These are phyloP conservation scores for Papilionanthe hybrid DNA, from an alignment of 116 monocot genomes.

Conservation along the genomic window DNA sequence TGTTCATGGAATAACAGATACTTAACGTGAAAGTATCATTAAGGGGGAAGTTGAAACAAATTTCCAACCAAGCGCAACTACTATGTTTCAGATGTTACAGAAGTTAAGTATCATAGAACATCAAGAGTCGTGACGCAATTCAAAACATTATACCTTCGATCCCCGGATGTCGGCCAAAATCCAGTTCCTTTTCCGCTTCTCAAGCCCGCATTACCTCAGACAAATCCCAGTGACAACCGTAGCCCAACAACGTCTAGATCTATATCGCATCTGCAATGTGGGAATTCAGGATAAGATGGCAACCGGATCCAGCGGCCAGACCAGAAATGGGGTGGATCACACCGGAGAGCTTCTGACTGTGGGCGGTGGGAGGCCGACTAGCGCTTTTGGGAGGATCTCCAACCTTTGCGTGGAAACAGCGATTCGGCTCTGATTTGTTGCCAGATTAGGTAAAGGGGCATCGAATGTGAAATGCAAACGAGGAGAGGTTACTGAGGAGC, in stretches of 20 bases:
- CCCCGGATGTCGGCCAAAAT: background rate
- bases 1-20: background rate
- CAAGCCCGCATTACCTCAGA: background rate
- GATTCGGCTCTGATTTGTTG: conserved; percentile 4
- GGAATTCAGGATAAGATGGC: background rate
- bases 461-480: background rate
- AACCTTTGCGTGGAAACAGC: background rate
- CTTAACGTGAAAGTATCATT: background rate
- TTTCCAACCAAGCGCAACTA: background rate
- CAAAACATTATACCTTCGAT: background rate
- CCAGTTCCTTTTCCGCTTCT: background rate
- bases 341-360: background rate
- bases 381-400: background rate
- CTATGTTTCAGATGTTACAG: background rate
- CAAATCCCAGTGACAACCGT: background rate
- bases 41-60: background rate
- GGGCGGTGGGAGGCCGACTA: background rate
- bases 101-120: background rate
- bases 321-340: background rate
- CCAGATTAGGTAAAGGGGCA: background rate
- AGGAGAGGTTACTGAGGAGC: background rate
- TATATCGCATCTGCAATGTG: background rate
- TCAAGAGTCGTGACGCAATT: background rate
- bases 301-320: background rate
- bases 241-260: background rate